Base-by-base conservation (phyloP, 805 yeast species). In the Metschnikowia koreensis region DNA sequence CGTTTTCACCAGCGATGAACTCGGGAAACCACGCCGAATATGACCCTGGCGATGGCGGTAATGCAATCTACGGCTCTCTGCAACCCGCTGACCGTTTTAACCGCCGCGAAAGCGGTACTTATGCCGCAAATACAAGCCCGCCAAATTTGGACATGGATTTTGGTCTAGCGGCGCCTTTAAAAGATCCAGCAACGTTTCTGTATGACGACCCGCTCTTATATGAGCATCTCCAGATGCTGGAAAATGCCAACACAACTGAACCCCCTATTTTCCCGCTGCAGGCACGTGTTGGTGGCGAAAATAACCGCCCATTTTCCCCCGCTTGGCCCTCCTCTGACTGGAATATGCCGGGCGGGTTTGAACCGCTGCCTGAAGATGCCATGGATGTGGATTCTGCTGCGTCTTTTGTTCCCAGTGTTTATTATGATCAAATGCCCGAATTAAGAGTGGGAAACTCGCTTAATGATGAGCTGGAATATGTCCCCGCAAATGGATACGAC, bases 351-450 rank as follows among this genome's bases (percentile, higher is more conserved):
- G 60, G 60, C 2, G 48, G 54, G 6, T 52, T 52, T 41, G 22
- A 39, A 39, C 46, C 56, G 6, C 29, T 34, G n/a, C 40, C 46
- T 12, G 47, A 50, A 22, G 54, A 54, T 42, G 51, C 51, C 44
- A 69, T 71, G 76, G 76, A 72, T 13, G 43, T 71, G 13, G 76
- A 71, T 31, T 34, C 71, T 17, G 74, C 72, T 16, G 74, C 75
- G 9, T 73, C 72, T 13, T 69, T 70, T 50, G 47, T 5, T 11
- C 39, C 43, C 13, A 7, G 33, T 26, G 12, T 38, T 7, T 36
- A 31, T 8, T 43, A 26, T 22, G 40, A 43, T 7, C 27, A 43
- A 31, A 28, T 40, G 15, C 40, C 44, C 4, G 16, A 7, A 22
- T n/a, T 15, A 3, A 15, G 27, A n/a, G 9, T 2, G 10, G 44